These are phyloP conservation scores for Raddia distichophylla DNA, from an alignment of 176 grass and related monocot genomes.

Conservation along the genomic window DNA sequence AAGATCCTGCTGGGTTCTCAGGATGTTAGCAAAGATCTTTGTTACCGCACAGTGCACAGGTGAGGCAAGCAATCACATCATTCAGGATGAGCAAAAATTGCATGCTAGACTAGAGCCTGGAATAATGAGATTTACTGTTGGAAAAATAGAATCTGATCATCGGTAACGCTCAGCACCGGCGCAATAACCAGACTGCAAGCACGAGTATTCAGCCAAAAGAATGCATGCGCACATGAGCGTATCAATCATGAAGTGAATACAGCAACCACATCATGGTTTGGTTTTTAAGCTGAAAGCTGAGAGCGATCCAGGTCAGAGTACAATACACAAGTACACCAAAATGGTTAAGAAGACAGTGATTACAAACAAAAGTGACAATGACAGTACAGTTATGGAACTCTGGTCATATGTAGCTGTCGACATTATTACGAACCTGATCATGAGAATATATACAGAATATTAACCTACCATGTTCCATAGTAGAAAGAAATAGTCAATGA, in stretches of 20 bases:
- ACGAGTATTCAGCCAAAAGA: background rate
- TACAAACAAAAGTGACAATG: constrained; percentile 4
- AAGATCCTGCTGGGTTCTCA: constrained; percentile 16
- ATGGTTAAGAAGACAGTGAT: constrained; percentile 6
- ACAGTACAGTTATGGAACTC: background rate
- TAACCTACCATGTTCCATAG: constrained; percentile 38
- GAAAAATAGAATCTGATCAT: background rate
- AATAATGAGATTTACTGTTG: background rate
- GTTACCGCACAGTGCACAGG: background rate
- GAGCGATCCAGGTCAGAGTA: background rate
- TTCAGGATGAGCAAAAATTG: background rate
- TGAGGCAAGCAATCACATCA: background rate
- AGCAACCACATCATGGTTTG: background rate
- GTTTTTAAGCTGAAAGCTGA: constrained; percentile 33
- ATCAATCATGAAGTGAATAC: constrained; percentile 19
- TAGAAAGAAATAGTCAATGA: constrained; percentile 43
- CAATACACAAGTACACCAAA: constrained; percentile 14
- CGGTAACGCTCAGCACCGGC: background rate
- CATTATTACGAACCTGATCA: constrained; percentile 28
- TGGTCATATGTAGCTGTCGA: constrained; percentile 32
- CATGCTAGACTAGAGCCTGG: background rate
- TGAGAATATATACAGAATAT: constrained; percentile 44
- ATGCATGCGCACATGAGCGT: background rate
- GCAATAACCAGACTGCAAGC: background rate
- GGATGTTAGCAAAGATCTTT: constrained; percentile 2